Conservation (phyloP, 2,329 filamentous ascomycete genomes). For the Trichoderma guizhouense region DNA sequence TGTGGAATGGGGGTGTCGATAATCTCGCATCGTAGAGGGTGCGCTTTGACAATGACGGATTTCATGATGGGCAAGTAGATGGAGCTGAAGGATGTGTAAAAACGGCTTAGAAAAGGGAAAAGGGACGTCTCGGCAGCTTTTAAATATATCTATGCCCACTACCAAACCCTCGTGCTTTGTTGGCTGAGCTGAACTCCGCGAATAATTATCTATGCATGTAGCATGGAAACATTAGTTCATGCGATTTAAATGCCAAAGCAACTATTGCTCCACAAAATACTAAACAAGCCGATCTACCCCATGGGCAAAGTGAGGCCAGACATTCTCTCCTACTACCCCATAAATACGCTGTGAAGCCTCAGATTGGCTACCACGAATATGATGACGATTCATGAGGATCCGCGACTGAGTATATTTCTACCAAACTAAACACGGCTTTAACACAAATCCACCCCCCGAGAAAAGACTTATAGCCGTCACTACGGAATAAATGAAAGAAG, state of each 20-base stretch:
- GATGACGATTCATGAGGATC: neutral
- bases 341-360: neutral
- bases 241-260: neutral
- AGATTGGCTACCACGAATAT: neutral
- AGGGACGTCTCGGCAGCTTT: neutral
- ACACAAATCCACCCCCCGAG: neutral
- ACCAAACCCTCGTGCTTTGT: neutral
- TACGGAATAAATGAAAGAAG: neutral
- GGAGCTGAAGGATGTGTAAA: neutral
- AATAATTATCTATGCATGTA: neutral
- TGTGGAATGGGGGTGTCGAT: neutral
- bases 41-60: neutral
- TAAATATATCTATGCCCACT: neutral
- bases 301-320: neutral
- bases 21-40: neutral
- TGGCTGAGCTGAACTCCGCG: neutral
- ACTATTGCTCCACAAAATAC: neutral
- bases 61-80: neutral
- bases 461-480: neutral
- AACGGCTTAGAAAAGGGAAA: neutral
- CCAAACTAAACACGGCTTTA: neutral
- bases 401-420: neutral
- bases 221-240: neutral
- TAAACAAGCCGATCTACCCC: neutral
- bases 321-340: neutral